These are phyloP conservation scores for Penstemon newberryi DNA, from an alignment of 257 asterid species.

Conservation along the genomic window DNA sequence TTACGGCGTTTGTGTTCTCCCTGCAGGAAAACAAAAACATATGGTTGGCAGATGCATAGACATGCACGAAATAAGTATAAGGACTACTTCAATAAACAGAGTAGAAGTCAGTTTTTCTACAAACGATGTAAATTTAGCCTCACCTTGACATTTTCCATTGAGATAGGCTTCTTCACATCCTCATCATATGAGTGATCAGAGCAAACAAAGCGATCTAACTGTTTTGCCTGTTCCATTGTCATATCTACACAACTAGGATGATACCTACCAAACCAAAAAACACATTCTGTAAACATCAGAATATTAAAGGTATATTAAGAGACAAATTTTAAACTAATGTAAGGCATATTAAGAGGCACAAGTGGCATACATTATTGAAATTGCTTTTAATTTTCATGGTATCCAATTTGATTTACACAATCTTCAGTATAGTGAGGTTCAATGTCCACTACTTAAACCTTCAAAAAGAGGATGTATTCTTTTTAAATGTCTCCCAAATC, in stretches of 20 bases:
- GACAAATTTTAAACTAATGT: not conserved
- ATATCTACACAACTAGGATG: slow-evolving; percentile 68
- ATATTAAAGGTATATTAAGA: not conserved
- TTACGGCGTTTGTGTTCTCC: slow-evolving; percentile 50
- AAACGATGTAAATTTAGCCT: not conserved
- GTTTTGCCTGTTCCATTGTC: slow-evolving; percentile 53
- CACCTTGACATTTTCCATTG: slow-evolving; percentile 40
- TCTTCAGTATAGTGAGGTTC: not conserved
- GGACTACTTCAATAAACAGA: not conserved
- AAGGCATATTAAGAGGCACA: slow-evolving; percentile 7
- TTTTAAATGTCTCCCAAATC: too few relatives aligned
- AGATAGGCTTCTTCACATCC: slow-evolving; percentile 39
- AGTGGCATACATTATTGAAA: not conserved
- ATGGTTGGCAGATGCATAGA: not conserved
- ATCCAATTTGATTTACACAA: not conserved
- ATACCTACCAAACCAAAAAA: slow-evolving; percentile 45
- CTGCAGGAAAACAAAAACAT: slow-evolving; percentile 29
- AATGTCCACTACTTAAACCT: not conserved
- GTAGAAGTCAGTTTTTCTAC: too few relatives aligned
- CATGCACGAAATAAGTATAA: not conserved
- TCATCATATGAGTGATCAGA: slow-evolving; percentile 45
- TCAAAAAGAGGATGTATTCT: too few relatives aligned
- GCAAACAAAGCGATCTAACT: slow-evolving; percentile 49
- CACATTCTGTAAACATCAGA: not conserved
- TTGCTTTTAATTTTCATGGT: not conserved